phyloP scores from a whole-genome alignment of 495 filamentous ascomycete species.

The Aspergillus avenaceus region DNA sequence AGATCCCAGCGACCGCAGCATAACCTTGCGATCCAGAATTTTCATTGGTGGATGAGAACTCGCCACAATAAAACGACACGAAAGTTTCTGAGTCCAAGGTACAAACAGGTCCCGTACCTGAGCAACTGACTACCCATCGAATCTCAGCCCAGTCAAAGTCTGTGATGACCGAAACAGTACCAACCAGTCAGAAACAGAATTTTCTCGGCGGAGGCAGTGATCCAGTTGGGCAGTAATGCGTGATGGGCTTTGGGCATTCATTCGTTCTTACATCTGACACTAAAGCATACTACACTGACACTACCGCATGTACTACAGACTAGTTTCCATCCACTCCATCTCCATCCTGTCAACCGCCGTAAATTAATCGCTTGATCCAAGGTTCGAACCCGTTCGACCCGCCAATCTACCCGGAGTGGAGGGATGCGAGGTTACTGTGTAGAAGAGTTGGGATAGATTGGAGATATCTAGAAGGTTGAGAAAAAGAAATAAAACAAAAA shows the following conservation, averaged over 20 bases:
- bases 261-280: constrained; percentile 3
- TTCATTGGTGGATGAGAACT: no score
- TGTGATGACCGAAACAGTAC: background rate
- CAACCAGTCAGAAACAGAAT: constrained; percentile 6
- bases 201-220: constrained; percentile 3
- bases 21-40: no score
- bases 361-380: background rate
- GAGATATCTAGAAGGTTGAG: no score
- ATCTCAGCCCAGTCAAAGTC: background rate
- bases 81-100: no score
- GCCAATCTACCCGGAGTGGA: background rate
- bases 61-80: no score
- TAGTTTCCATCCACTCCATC: background rate
- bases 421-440: background rate
- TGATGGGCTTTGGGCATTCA: constrained; percentile 35
- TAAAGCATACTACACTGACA: background rate
- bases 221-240: constrained; percentile 45
- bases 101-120: no score
- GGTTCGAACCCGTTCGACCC: constrained; percentile 2
- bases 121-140: no score
- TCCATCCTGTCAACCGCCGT: background rate
- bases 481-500: no score
- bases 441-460: no score
- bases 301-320: background rate
- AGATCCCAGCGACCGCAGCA: background rate